Conservation (phyloP, 495 filamentous ascomycete species). For the Penicillium cosmopolitanum region DNA sequence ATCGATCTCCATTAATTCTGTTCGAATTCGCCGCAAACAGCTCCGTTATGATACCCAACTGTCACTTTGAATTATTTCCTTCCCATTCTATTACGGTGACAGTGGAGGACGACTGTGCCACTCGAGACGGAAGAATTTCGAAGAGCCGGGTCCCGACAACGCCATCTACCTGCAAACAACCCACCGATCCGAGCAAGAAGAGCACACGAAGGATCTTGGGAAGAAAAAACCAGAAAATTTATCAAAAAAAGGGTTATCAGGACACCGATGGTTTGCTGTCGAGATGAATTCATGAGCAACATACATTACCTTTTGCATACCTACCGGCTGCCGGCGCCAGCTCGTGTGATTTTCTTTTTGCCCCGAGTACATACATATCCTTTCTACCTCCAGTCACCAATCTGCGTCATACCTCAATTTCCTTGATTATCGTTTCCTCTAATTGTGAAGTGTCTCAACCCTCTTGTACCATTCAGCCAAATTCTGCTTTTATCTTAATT, state of each 20-base stretch:
- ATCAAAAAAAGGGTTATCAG: constrained; percentile 5
- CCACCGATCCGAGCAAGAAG: neutral
- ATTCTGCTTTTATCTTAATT: constrained; percentile 16
- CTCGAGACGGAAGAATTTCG: constrained; percentile 9
- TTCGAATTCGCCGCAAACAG: constrained; percentile 39
- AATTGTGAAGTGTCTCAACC: constrained; percentile 15
- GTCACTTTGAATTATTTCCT: constrained; percentile 37
- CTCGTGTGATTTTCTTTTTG: constrained; percentile 9
- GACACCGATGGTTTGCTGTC: constrained; percentile 14
- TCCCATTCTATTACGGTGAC: constrained; percentile 27
- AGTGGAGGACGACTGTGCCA: constrained; percentile 12
- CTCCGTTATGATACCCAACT: constrained; percentile 53
- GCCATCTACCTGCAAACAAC: neutral
- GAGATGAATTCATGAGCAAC: constrained; percentile 26
- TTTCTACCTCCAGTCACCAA: constrained; percentile 8
- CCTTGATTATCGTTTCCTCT: constrained; percentile 14
- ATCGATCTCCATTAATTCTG: constrained; percentile 36
- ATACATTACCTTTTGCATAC: constrained; percentile 23
- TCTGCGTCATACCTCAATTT: neutral
- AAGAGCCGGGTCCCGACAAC: constrained; percentile 5
- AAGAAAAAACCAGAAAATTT: constrained; percentile 8
- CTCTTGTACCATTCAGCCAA: constrained; percentile 20
- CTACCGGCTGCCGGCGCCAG: constrained; percentile 16
- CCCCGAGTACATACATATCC: constrained; percentile 22
- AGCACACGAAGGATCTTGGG: constrained; percentile 2